Base-by-base conservation (phyloP, 495 filamentous ascomycete genomes). In the Hapsidospora chrysogenum region DNA sequence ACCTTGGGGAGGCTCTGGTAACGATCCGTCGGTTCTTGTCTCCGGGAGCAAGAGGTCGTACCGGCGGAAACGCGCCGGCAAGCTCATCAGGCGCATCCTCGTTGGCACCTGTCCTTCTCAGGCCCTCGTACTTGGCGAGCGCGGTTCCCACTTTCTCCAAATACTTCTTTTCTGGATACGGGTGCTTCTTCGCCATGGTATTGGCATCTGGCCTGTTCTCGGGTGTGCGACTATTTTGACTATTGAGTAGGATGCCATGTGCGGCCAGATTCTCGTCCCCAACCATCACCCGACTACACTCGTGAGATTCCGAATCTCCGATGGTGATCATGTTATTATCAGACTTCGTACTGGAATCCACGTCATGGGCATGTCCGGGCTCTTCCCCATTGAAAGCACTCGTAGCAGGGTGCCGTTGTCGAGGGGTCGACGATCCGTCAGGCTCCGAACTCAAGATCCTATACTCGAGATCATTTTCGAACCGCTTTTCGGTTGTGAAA, bases 401-500 rank as follows among this genome's bases (percentile, higher is more conserved):
- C 16, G 33, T 17, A 3, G 33, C 20, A 17, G 33, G 17, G 8
- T 36, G 18, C 4, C 19, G 37, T 7, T 25, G 20, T 15, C 31
- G 29, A 33, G 37, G 37, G 5, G 37, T 39, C 21, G 37, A 39
- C 4, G n/a, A 31, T 16, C 26, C 28, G n/a, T 21, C 37, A 1
- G 37, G 37, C 20, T 17, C 18, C 17, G 29, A 9, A 11, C 19
- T 26, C 19, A 39, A 26, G 17, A 39, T n/a, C 11, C 37, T 18
- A 19, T 33, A 23, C 8, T 36, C 33, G 14, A 39, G 37, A 11
- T 33, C 31, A 30, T n/a, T 19, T 8, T 33, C 37, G 15, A 39
- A 27, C n/a, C 17, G 29, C 9, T 25, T 16, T 13, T 33, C 37
- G 14, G 29, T 11, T 17, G 17, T 15, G 22, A 33, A 33, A 4